A percentile compares a stretch with the other conserved stretches of the same genome.
Conservation (phyloP, 2,329 filamentous ascomycete genomes). For the Hirsutella thompsonii region DNA sequence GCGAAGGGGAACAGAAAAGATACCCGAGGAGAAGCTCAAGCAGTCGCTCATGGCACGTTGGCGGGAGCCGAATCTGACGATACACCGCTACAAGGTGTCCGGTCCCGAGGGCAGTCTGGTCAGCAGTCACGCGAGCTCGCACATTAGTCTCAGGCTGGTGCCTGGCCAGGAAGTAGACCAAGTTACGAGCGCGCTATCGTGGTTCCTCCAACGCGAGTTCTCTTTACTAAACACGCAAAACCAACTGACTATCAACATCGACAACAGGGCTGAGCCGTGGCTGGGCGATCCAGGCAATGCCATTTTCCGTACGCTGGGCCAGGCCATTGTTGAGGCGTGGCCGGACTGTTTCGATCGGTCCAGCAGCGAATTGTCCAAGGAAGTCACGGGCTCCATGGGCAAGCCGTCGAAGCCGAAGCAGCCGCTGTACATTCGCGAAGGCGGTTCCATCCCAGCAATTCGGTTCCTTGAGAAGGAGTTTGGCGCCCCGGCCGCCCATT, state of each 20-base stretch:
- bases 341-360: slow-evolving; percentile 35
- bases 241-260: slow-evolving; percentile 66
- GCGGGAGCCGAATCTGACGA: slow-evolving; percentile 88
- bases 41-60: slow-evolving; percentile 82
- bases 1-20: slow-evolving; percentile 49
- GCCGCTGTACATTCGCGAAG: slow-evolving; percentile 89
- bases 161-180: slow-evolving; percentile 79
- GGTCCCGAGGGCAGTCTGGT: slow-evolving; percentile 88
- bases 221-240: slow-evolving; percentile 67
- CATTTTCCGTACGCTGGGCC: slow-evolving; percentile 79
- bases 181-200: slow-evolving; percentile 55
- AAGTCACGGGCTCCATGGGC: background rate
- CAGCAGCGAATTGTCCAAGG: slow-evolving; percentile 4
- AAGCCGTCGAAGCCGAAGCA: slow-evolving; percentile 29
- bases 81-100: slow-evolving; percentile 86
- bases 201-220: slow-evolving; percentile 62
- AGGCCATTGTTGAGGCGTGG: slow-evolving; percentile 79
- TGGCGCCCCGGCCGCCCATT: slow-evolving; percentile 74
- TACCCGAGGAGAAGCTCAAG: slow-evolving; percentile 57
- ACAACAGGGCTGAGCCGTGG: slow-evolving; percentile 93
- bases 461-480: slow-evolving; percentile 93
- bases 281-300: slow-evolving; percentile 82
- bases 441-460: slow-evolving; percentile 89
- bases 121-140: slow-evolving; percentile 75
- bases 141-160: slow-evolving; percentile 82